A percentile compares a stretch with the other conserved stretches of the same genome.
phyloP scores from a whole-genome alignment of 225 moss, liverwort and hornwort species.

The Rhytidiadelphus loreus region DNA sequence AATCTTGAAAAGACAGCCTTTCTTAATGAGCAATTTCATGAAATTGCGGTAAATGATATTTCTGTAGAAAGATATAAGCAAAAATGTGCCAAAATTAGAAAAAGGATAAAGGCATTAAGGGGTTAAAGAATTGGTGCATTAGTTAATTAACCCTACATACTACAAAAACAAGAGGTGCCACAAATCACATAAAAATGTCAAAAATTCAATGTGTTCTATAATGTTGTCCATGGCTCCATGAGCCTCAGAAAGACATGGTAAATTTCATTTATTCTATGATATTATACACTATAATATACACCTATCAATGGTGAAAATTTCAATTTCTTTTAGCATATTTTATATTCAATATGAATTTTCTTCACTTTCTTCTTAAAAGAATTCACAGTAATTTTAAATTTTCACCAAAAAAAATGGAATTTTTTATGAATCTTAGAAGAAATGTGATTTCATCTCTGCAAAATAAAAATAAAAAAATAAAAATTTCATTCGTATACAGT shows the following conservation, averaged over 20 bases:
- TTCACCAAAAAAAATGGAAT: background rate
- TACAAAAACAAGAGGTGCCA: background rate
- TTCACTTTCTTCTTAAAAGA: too few relatives aligned
- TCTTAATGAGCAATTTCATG: too few relatives aligned
- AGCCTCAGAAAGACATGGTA: too few relatives aligned
- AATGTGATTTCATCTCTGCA: background rate
- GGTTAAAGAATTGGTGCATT: background rate
- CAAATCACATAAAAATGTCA: background rate
- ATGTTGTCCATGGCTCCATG: fast-evolving
- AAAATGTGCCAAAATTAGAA: too few relatives aligned
- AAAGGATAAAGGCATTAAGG: too few relatives aligned
- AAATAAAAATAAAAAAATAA: background rate
- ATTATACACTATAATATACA: background rate
- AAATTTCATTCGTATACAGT: background rate
- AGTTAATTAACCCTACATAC: background rate
- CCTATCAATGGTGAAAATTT: too few relatives aligned
- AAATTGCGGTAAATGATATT: too few relatives aligned
- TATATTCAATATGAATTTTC: too few relatives aligned
- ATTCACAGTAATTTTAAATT: background rate
- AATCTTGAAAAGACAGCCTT: too few relatives aligned
- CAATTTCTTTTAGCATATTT: background rate
- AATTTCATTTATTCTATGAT: background rate
- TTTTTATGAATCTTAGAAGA: background rate
- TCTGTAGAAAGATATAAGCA: too few relatives aligned
- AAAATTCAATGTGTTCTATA: background rate